Evolutionary conservation across 768 basidiomycete genomes (phyloP), one percentile per base, ranked within the genome.

Genomic region (Cystobasidium ongulense): DNA sequence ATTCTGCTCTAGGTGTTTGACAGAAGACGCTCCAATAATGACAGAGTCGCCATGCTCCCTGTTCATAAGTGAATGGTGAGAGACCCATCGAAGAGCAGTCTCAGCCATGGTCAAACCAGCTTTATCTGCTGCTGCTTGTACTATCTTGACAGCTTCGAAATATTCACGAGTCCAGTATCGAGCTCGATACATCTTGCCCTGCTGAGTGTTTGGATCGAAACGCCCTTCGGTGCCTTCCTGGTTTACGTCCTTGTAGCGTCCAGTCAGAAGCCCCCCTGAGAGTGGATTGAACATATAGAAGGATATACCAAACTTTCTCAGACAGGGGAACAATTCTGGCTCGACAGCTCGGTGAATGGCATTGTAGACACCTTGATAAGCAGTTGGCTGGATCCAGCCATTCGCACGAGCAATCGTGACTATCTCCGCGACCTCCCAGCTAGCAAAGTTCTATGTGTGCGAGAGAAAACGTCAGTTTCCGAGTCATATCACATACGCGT

Each of bases 21-120:
- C 62, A 73, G 83, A 86, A 2, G 85, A 86, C 31, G 87, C 87
- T n/a, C 87, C 87, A 76, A 89, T 87, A 70, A 88, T 80, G 71
- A 88, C 81, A 27, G 84, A 79, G 76, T 86, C 85, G 13, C 85
- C 84, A 29, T 82, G 76, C 75, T 86, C 85, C 8, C 80, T 80
- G 76, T 84, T 82, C 77, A 85, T 77, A 43, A 81, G 77, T n/a
- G 84, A 84, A 78, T 86, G 85, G 78, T 85, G 84, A 36, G 82
- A 80, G 64, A 84, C 75, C 85, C 85, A 86, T 52, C 85, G 81
- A 7, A 86, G 80, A 0, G 84, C 85, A 38, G 79, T 77, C 72
- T 80, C 80, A 23, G 80, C 70, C 52, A 79, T 76, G 0, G 84
- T 84, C 36, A 85, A 74, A 17, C 76, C 74, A 62, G 83, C 79